A percentile compares a stretch with the other conserved stretches of the same genome.
phyloP scores from a whole-genome alignment of 1,139 yeast species.

The Lodderomyces beijingensis region DNA sequence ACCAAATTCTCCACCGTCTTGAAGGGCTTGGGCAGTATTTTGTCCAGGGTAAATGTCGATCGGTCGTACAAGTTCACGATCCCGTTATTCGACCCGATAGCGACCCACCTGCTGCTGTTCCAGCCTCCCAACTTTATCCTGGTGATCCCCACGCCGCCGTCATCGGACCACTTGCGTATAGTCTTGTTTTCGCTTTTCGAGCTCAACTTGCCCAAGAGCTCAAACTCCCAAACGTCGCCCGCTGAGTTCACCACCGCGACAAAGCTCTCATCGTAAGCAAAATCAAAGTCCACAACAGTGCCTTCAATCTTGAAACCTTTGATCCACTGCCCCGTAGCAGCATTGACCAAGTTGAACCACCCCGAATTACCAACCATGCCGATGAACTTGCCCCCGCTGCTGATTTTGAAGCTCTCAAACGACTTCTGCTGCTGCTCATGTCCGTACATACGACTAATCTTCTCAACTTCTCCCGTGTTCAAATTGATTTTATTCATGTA shows the following conservation, averaged over 20 bases:
- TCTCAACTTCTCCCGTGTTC: slow-evolving; percentile 69
- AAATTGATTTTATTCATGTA: slow-evolving; percentile 93
- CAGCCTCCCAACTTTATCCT: slow-evolving; percentile 76
- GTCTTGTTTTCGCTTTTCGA: slow-evolving; percentile 30
- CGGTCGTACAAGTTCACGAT: slow-evolving; percentile 85
- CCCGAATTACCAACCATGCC: slow-evolving; percentile 84
- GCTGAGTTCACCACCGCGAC: slow-evolving; percentile 64
- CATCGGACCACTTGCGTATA: slow-evolving; percentile 75
- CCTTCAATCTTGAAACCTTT: slow-evolving; percentile 89
- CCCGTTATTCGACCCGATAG: slow-evolving; percentile 86
- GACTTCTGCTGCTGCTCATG: slow-evolving; percentile 80
- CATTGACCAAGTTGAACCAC: slow-evolving; percentile 80
- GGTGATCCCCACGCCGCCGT: slow-evolving; percentile 82
- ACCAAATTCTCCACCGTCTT: slow-evolving; percentile 74
- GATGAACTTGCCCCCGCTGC: slow-evolving; percentile 64
- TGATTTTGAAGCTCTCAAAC: slow-evolving; percentile 79
- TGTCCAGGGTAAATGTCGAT: slow-evolving; percentile 10
- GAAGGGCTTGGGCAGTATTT: slow-evolving; percentile 47
- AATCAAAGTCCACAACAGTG: slow-evolving; percentile 72
- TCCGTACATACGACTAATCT: slow-evolving; percentile 86
- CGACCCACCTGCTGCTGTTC: slow-evolving; percentile 67
- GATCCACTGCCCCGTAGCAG: slow-evolving; percentile 78
- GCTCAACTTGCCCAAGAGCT: slow-evolving; percentile 29
- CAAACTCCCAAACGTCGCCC: slow-evolving; percentile 95
- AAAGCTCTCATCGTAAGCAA: slow-evolving; percentile 51